Percentiles rank a stretch among this genome's conserved stretches.
These are phyloP conservation scores for Cardamine occulta DNA, from an alignment of 345 rosid genomes.

Conservation along the genomic window DNA sequence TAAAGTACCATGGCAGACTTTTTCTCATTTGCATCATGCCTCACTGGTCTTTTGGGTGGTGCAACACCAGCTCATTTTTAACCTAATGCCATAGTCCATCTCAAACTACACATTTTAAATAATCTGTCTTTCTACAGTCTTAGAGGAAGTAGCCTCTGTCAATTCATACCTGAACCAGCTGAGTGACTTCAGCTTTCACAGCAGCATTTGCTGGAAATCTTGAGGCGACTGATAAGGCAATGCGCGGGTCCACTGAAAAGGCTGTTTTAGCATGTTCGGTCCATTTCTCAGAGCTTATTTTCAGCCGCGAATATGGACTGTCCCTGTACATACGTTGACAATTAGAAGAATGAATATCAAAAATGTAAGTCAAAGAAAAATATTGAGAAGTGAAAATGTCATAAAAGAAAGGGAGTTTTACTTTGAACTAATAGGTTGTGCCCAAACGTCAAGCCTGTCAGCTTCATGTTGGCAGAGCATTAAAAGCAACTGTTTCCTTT, in stretches of 20 bases:
- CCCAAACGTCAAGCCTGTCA: conserved; percentile 99
- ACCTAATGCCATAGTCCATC: conserved; percentile 9
- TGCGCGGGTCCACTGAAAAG: conserved; percentile 87
- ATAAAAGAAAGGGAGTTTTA: conserved; percentile 44
- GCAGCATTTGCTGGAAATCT: conserved; percentile 78
- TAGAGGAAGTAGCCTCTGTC: conserved; percentile 15
- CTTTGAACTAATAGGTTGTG: conserved; percentile 89
- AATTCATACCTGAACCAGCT: conserved; percentile 78
- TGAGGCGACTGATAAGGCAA: conserved; percentile 78
- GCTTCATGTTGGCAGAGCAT: conserved; percentile 98
- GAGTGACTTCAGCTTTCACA: conserved; percentile 82
- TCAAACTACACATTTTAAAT: neutral
- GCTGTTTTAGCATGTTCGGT: conserved; percentile 83
- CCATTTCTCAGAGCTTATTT: conserved; percentile 86
- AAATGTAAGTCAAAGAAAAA: conserved; percentile 16
- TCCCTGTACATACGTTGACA: conserved; percentile 62
- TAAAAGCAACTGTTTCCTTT: conserved; percentile 86
- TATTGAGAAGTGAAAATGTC: conserved; percentile 25
- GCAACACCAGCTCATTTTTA: conserved; percentile 3
- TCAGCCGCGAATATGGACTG: conserved; percentile 57
- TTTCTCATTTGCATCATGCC: conserved; percentile 20
- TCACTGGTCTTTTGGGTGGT: conserved; percentile 15
- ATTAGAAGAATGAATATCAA: conserved; percentile 36
- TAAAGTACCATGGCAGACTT: conserved; percentile 6
- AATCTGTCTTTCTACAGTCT: conserved; percentile 16